Evolutionary conservation across 1,139 yeast genomes (phyloP), one percentile per base, ranked within the genome.

Genomic region (Magnusiomyces fungicola): DNA sequence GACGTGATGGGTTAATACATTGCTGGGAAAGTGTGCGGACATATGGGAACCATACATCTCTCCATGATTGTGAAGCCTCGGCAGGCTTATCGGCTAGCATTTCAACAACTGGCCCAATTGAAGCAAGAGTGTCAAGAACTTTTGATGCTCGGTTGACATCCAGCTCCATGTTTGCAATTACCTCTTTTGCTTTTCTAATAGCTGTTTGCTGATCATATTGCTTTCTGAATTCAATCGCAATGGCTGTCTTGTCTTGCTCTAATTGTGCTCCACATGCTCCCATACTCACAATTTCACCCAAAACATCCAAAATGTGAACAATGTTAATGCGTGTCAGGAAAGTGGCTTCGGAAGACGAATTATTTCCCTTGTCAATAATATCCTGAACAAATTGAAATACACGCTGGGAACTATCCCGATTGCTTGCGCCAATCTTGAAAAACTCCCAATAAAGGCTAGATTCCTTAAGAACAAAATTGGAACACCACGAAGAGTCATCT

Each of bases 1-100:
- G 89, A 34, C 87, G 74, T 62, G 95, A 86, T 9, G 95, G 95
- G 59, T 88, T 89, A 63, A 85, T 77, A 62, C 96, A 86, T 65
- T 89, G 96, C 58, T 84, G 90, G 0, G 94, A 88, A 52, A 89
- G 72, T 0, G 94, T 92, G 61, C 86, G 50, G 6, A 57, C 55
- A 46, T 55, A 61, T 7, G 54, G 54, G 30, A 50, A 49, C 64
- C 64, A 61, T n/a, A 54, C 47, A 7, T 41, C 48, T 27, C 51
- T 40, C 56, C 59, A 55, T 9, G 33, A 48, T 38, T 24, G 21
- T 3, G 29, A n/a, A 12, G 40, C 16, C 23, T 18, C 18, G 21
- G 22, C 22, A 22, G 39, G 29, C 16, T 21, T 18, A 5, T 32
- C 45, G 2, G 37, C 38, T 32, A 43, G 48, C 29, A 32, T 33